Percentiles rank a stretch among this genome's conserved stretches.
phyloP scores from a whole-genome alignment of 1,139 yeast genomes.

The Candida tetrigidarum region DNA sequence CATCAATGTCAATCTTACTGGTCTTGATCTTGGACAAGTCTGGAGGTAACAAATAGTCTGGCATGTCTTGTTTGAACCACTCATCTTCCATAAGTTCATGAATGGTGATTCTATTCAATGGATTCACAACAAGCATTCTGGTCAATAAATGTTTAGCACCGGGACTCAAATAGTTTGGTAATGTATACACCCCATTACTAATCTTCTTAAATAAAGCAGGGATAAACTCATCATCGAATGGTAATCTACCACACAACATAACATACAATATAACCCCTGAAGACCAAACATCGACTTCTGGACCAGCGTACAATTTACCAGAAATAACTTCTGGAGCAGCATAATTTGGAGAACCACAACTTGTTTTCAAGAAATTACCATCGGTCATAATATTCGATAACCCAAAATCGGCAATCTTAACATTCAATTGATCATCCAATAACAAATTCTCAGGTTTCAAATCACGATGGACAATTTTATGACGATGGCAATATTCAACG shows the following conservation, averaged over 20 bases:
- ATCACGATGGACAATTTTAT: constrained; percentile 96
- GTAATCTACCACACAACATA: constrained; percentile 95
- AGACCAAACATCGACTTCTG: constrained; percentile 99
- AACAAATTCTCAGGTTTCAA: constrained; percentile 93
- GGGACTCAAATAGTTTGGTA: constrained; percentile 85
- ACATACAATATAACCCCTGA: constrained; percentile 97
- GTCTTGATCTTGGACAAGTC: constrained; percentile 50
- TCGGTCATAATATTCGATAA: constrained; percentile 97
- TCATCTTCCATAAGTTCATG: constrained; percentile 95
- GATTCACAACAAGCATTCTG: constrained; percentile 95
- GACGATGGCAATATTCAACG: constrained; percentile 97
- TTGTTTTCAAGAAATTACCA: constrained; percentile 93
- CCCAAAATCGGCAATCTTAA: constrained; percentile 97
- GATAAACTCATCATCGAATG: constrained; percentile 97
- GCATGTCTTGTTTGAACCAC: constrained; percentile 89
- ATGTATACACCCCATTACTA: constrained; percentile 90
- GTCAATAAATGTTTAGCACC: constrained; percentile 90
- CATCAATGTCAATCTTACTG: constrained; percentile 62
- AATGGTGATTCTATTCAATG: constrained; percentile 92
- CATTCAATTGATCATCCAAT: constrained; percentile 88
- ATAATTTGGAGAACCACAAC: constrained; percentile 97
- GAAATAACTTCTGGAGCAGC: constrained; percentile 99
- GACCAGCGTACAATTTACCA: constrained; percentile 97
- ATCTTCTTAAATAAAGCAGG: constrained; percentile 96
- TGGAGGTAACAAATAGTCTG: constrained; percentile 81